Percentiles rank a stretch among this genome's conserved stretches.
Conservation (phyloP, 129 eudicot genomes). For the Flaveria brownii region DNA sequence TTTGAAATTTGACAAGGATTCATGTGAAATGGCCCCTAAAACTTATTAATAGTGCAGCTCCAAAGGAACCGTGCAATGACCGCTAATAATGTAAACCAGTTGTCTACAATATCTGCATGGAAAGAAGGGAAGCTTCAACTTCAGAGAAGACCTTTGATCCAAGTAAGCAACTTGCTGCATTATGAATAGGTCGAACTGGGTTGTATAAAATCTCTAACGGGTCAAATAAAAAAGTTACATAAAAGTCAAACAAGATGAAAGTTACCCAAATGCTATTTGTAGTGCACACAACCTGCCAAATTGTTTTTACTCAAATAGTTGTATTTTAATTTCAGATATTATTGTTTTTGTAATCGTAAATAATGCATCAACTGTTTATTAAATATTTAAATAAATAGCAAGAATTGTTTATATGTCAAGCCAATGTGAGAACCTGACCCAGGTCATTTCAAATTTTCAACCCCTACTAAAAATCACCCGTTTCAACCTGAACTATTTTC, state of each 20-base stretch:
- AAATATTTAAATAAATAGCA: not conserved
- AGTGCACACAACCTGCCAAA: not conserved
- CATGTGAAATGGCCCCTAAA: not conserved
- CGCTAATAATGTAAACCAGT: conserved; percentile 38
- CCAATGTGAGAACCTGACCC: not conserved
- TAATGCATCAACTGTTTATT: not conserved
- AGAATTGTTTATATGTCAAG: not conserved
- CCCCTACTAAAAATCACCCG: not conserved
- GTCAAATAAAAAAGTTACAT: not conserved
- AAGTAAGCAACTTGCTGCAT: conserved; percentile 41
- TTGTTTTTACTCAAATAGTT: not conserved
- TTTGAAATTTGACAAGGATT: not conserved
- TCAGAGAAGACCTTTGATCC: conserved; percentile 52
- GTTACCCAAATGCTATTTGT: not conserved
- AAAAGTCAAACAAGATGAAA: not conserved
- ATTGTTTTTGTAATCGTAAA: not conserved
- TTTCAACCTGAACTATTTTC: not conserved
- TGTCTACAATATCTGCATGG: conserved; percentile 59
- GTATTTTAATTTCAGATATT: not conserved
- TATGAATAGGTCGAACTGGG: not conserved
- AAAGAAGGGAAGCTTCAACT: conserved; percentile 62
- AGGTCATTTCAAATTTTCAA: too few relatives aligned
- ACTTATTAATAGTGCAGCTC: conserved; percentile 44
- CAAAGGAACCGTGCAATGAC: conserved; percentile 46
- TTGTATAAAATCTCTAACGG: not conserved